Base-by-base conservation (phyloP, 176 grass and related monocot species). In the Eleusine coracana region DNA sequence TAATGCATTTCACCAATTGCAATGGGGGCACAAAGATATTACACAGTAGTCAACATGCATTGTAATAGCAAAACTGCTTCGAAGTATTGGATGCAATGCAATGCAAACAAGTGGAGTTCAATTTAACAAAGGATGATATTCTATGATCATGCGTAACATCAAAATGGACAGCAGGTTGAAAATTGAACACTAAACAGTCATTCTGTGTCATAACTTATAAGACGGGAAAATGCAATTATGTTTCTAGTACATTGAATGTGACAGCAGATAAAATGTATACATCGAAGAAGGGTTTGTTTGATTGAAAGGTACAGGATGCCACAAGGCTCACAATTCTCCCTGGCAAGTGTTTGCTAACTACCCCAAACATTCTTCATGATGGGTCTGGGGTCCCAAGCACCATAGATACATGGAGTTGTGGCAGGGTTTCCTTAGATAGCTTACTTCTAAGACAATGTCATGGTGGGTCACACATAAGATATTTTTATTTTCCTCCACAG, bases 1-100 rank as follows among this genome's bases (percentile, higher is more conserved):
- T 64, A 82, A 54, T 31, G 17, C n/a, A 65, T 83, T 75, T 46
- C 34, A 42, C 82, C 64, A 82, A 70, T 34, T 81, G 44, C 17
- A 63, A 70, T 48, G 29, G 44, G 20, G 55, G 34, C 41, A 12
- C n/a, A 39, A 29, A 17, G 3, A 28, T 54, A 51, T 60, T 66
- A 73, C 10, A 70, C 28, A 56, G 40, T 70, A 70, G 62, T 68
- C 56, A 29, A 51, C 29, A 79, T 70, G n/a, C 3, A 76, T 38
- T 87, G 48, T 7, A 68, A 70, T 27, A 50, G 44, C 10, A 55
- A 16, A 44, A 55, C 54, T 20, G 2, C 64, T 66, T 83, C 2
- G 12, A 75, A 55, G 12, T 39, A 39, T 17, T 42, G 15, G 21
- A 75, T 39, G 6, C 16, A 55, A 25, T 51, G 15, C 15, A 66